phyloP scores from a whole-genome alignment of 192 early-diverging fungal genomes.

The Cetraspora pellucida region DNA sequence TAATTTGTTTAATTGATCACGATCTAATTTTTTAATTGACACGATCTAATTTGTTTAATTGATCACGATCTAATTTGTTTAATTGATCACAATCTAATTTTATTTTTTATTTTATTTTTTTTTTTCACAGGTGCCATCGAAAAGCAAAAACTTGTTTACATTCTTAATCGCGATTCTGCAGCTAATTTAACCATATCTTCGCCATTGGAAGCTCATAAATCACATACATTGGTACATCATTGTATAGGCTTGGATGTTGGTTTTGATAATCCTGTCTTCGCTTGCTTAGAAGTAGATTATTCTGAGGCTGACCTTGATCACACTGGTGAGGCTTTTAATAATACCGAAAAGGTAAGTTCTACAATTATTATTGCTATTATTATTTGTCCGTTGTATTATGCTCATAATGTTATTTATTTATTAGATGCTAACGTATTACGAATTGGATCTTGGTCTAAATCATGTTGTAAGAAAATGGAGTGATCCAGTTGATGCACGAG shows the following conservation, averaged over 20 bases:
- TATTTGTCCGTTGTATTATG: not conserved
- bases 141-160: slow-evolving; percentile 95
- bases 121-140: slow-evolving; percentile 78
- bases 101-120: too few species aligned
- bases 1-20: not conserved
- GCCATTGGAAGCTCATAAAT: slow-evolving; percentile 91
- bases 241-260: slow-evolving; percentile 94
- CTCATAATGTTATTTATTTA: not conserved
- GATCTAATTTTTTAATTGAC: not conserved
- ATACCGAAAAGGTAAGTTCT: slow-evolving; percentile 67
- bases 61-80: not conserved
- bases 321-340: slow-evolving; percentile 67
- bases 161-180: slow-evolving; percentile 89
- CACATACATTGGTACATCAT: slow-evolving; percentile 75
- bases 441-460: slow-evolving; percentile 97
- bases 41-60: slow-evolving; percentile 42
- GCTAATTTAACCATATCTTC: slow-evolving; percentile 88
- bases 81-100: too few species aligned
- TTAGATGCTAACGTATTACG: slow-evolving; percentile 87
- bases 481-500: slow-evolving; percentile 69
- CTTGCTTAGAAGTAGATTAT: slow-evolving; percentile 86
- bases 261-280: slow-evolving; percentile 98
- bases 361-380: slow-evolving; percentile 1
- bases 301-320: slow-evolving; percentile 79
- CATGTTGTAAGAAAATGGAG: slow-evolving; percentile 98